phyloP scores from a whole-genome alignment of 208 protist species.

The Kentomonas sorsogonicus region DNA sequence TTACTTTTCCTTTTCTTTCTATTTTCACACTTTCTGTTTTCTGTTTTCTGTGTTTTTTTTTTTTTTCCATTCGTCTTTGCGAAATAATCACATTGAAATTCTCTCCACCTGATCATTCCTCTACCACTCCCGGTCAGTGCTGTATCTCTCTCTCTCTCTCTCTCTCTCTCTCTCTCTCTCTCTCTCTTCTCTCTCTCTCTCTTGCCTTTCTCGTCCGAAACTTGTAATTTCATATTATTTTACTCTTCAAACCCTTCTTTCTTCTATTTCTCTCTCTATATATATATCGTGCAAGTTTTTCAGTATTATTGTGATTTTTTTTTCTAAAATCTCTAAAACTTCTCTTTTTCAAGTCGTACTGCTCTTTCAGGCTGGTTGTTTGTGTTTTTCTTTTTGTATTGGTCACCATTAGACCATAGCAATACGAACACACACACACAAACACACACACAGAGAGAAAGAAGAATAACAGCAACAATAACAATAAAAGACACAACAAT shows the following conservation, averaged over 20 bases:
- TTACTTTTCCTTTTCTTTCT: slow-evolving; percentile 4
- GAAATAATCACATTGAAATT: not conserved
- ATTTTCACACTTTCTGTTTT: slow-evolving; percentile 5
- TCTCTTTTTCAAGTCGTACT: too few species aligned
- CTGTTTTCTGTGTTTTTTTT: not conserved
- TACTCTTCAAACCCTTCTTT: slow-evolving; percentile 2
- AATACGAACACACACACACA: too few species aligned
- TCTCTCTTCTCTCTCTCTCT: slow-evolving; percentile 5
- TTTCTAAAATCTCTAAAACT: slow-evolving; percentile 12
- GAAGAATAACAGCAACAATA: too few species aligned
- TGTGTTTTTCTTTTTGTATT: slow-evolving; percentile 9
- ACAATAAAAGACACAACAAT: too few species aligned
- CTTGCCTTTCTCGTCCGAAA: not conserved
- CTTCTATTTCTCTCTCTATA: not conserved
- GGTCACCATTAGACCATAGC: too few species aligned
- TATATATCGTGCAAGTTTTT: not conserved
- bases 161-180: not conserved
- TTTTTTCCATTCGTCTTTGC: slow-evolving; percentile 4
- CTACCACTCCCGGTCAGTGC: not conserved
- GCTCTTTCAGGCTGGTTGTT: not conserved
- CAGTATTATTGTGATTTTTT: not conserved
- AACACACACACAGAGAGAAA: too few species aligned
- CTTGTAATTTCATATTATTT: too few species aligned
- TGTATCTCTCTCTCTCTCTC: not conserved
- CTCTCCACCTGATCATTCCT: not conserved